These are phyloP conservation scores for Podila horticola DNA, from an alignment of 192 early-diverging fungal species.

Conservation along the genomic window DNA sequence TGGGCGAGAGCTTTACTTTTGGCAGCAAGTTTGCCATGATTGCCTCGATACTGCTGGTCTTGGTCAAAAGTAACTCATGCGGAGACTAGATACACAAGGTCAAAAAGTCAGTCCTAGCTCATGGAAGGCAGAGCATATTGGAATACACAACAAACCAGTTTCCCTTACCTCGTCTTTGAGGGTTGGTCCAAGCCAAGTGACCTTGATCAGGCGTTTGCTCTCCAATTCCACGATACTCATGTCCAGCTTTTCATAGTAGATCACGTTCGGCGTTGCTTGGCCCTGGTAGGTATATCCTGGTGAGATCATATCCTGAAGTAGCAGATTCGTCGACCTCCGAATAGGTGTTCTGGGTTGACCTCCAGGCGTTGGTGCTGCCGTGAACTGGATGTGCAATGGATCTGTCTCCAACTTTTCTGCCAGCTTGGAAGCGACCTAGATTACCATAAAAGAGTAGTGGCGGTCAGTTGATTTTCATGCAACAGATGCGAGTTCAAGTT, in stretches of 20 bases:
- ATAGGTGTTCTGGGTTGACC: conserved; percentile 40
- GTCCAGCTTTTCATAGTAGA: conserved; percentile 90
- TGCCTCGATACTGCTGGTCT: conserved; percentile 58
- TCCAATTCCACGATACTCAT: conserved; percentile 86
- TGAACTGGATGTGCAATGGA: conserved; percentile 82
- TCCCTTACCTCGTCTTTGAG: conserved; percentile 71
- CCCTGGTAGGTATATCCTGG: conserved; percentile 26
- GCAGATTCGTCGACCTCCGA: conserved; percentile 36
- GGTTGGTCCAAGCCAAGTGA: conserved; percentile 72
- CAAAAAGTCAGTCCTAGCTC: neutral
- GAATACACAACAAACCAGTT: neutral
- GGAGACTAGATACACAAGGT: conserved; percentile 15
- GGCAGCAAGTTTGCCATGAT: conserved; percentile 60
- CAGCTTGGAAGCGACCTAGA: conserved; percentile 66
- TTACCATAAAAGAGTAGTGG: conserved; percentile 14
- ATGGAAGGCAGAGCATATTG: neutral
- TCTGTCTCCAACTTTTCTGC: conserved; percentile 69
- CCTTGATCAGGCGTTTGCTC: conserved; percentile 74
- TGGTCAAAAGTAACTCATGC: conserved; percentile 77
- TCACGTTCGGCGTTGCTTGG: conserved; percentile 39
- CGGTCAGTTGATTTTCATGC: conserved; percentile 14
- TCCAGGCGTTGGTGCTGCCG: conserved; percentile 36
- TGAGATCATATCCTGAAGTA: conserved; percentile 53
- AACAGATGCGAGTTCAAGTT: neutral
- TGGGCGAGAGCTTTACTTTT: conserved; percentile 57